These are phyloP conservation scores for Microdochium nivale DNA, from an alignment of 2,329 filamentous ascomycete species.

Conservation along the genomic window DNA sequence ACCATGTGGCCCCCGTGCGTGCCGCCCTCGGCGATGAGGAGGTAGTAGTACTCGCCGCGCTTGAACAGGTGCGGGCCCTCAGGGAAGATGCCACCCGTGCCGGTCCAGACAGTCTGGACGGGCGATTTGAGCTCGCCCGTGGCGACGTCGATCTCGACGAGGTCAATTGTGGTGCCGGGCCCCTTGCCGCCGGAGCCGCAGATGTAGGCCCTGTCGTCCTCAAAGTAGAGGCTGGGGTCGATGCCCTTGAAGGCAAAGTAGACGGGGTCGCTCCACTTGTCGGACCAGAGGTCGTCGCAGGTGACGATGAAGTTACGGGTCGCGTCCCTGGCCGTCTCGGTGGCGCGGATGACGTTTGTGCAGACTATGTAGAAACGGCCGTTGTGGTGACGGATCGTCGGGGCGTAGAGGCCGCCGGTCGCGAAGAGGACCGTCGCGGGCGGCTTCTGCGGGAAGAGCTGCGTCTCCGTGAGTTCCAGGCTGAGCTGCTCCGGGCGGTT, in stretches of 20 bases:
- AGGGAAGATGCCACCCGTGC: constrained; percentile 19
- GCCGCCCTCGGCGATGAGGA: constrained; percentile 36
- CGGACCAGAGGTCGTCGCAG: constrained; percentile 8
- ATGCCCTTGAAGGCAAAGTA: constrained; percentile 11
- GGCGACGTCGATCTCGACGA: constrained; percentile 3
- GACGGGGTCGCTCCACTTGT: constrained; percentile 14
- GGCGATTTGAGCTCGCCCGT: constrained; percentile 4
- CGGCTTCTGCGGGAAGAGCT: neutral
- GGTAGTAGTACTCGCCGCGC: constrained; percentile 30
- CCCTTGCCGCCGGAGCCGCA: constrained; percentile 4
- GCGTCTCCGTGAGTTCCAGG: neutral
- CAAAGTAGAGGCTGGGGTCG: constrained; percentile 6
- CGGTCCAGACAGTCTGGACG: constrained; percentile 17
- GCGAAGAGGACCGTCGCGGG: constrained; percentile 21
- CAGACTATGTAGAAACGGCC: constrained; percentile 22
- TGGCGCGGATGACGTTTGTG: constrained; percentile 23
- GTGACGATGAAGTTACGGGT: constrained; percentile 25
- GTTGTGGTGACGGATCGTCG: constrained; percentile 21
- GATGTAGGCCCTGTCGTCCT: constrained; percentile 13
- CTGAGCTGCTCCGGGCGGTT: constrained; percentile 27
- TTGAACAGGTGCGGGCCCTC: constrained; percentile 31
- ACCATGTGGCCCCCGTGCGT: constrained; percentile 27
- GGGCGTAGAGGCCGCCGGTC: constrained; percentile 20
- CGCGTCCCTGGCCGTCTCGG: constrained; percentile 26
- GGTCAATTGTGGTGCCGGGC: constrained; percentile 1